Evolutionary conservation across 108 stramenopile genomes (phyloP), one percentile per base, ranked within the genome.

Genomic region (Discostella stelligeroides): DNA sequence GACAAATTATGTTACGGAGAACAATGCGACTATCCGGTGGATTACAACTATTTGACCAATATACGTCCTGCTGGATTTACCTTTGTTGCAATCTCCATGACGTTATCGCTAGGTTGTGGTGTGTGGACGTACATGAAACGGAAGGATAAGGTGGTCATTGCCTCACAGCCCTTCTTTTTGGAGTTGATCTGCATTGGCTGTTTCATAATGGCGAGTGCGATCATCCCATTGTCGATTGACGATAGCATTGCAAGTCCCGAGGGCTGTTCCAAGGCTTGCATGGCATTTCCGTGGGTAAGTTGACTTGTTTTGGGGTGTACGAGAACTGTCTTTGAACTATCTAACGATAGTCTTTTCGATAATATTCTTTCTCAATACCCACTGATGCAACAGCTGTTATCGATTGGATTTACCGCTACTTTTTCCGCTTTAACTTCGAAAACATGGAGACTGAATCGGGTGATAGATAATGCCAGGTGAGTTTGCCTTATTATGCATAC

Each of bases 381-480:
- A 34, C 3, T 34, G 34, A 34, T 34, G 3, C 34, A 28, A 24
- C 2, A 60, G 83, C 53, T 85, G 21, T 58, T 73, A 29, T 63
- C 64, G 10, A 60, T 84, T 18, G 88, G 88, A 59, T 90, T 85
- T 50, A 67, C 76, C 0, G 69, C 60, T 12, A 68, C 72, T 1
- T 81, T 87, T 48, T 66, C 79, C 0, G 84, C 84, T 17, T 73
- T 89, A 3, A 83, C 79, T 38, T 63, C 81, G 59, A 89, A 89
- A 66, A 75, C 76, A 27, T 89, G 84, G 84, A 65, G 84, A 47
- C 37, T 86, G 50, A 85, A 81, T n/a, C n/a, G n/a, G n/a, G n/a
- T n/a, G n/a, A n/a, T n/a, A n/a, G n/a, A n/a, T n/a, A n/a, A n/a
- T n/a, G n/a, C n/a, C n/a, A n/a, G n/a, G n/a, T n/a, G n/a, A n/a